Base-by-base conservation (phyloP, 805 yeast genomes). In the Myxozyma monticola region DNA sequence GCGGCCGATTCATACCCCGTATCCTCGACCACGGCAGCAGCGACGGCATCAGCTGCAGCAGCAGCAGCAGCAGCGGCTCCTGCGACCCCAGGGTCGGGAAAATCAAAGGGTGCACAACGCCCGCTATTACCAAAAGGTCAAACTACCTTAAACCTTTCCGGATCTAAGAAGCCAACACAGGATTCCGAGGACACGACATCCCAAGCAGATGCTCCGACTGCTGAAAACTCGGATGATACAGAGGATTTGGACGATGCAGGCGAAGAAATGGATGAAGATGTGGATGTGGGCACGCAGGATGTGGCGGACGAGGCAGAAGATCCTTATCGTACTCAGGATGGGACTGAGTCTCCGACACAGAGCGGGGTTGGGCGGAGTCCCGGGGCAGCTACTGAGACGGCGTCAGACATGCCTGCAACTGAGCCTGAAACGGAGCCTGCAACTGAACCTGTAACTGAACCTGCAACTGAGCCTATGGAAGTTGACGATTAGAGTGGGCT, bases 121-220 rank as follows among this genome's bases (percentile, higher is more conserved):
- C 22, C 6, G 17, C 39, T 2, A n/a, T 24, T 26, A 15, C 47
- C 37, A 38, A 50, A 46, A 17, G 48, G 47, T 6, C 55, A 51
- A 34, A 37, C 52, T 17, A 33, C 38, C 4, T 29, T 45, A n/a
- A 20, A 33, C 7, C 26, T 48, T 18, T 44, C 51, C 18, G 18
- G n/a, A 10, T 22, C 8, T n/a, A 8, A 34, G 4, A 18, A 12
- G 24, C 30, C 36, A 9, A 15, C 36, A 8, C 48, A 24, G 14
- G 38, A 18, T 28, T 35, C n/a, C n/a, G n/a, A n/a, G n/a, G n/a
- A n/a, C n/a, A n/a, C n/a, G n/a, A n/a, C n/a, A n/a, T n/a, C n/a
- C n/a, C n/a, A n/a, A n/a, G n/a, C n/a, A 37, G 18, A n/a, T 22
- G 41, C 20, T 25, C 12, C 14, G 21, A 25, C n/a, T 26, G 21